Base-by-base conservation (phyloP, 352 stramenopile genomes). In the Phytopythium helicoides region DNA sequence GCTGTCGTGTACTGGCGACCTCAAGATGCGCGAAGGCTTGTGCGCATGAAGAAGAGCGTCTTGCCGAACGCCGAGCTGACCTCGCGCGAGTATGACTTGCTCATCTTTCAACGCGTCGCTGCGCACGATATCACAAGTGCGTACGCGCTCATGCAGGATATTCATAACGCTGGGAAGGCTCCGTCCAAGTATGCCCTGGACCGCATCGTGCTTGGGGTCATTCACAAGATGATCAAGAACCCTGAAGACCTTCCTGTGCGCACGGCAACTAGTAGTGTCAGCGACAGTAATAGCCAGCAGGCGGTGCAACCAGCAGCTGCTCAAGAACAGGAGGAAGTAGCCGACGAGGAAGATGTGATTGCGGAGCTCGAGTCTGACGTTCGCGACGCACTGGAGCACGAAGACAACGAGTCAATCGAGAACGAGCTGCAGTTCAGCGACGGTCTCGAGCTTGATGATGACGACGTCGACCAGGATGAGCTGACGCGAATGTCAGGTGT, bases 151-250 rank as follows among this genome's bases (percentile, higher is more conserved):
- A 49, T 94, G 41, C 78, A 92, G 54, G 77, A 91, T 49, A 87
- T 94, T 78, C 84, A 94, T 58, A 89, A 89, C 64, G 73, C 65
- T 8, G 84, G 81, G 18, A 58, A 81, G 51, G 68, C 78, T 45
- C 84, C 84, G 23, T 81, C 69, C 9, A 58, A 76, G 23, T 68
- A 82, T 47, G 86, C 80, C 21, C 83, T 94, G 40, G 80, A 94
- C 56, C 74, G 78, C 44, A 73, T 94, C 49, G 74, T 85, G 18
- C 73, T 83, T 22, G 70, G 77, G 19, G 35, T 85, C 50, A 53
- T 92, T 35, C 65, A 89, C 39, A 60, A 71, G 49, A 47, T 79
- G 31, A 46, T 56, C 21, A 52, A 56, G 34, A 50, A 69, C 46
- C 64, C 54, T 5, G 34, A 56, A 6, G 45, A 46, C 9, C 28